Evolutionary conservation across 2,329 filamentous ascomycete genomes (phyloP), one percentile per base, ranked within the genome.

Genomic region (Neoarthrinium moseri): DNA sequence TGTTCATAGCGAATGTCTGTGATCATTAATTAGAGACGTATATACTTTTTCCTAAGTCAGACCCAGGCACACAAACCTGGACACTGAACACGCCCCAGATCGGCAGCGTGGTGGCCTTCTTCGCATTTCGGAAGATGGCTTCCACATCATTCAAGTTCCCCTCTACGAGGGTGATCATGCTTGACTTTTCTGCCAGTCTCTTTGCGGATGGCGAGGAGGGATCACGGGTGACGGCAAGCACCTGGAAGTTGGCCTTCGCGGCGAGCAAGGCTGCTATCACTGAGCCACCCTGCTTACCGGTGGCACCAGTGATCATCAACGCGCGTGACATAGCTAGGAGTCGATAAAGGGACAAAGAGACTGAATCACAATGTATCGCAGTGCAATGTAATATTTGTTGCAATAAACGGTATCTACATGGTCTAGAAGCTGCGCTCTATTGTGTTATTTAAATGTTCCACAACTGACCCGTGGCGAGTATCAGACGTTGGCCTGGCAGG

Each of bases 21-120:
- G 15, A 17, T 10, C 20, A 4, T 34, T 34, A 8, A 18, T 10
- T 11, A 6, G 35, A 38, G 15, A 8, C 8, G 12, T n/a, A n/a
- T n/a, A n/a, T n/a, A n/a, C n/a, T n/a, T n/a, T n/a, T n/a, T n/a
- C n/a, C n/a, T n/a, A n/a, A n/a, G n/a, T n/a, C n/a, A n/a, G n/a
- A n/a, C n/a, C n/a, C n/a, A n/a, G n/a, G n/a, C n/a, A 4, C 6
- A 23, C 35, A 12, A n/a, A 43, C 32, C 33, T 47, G 39, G 15
- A 47, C 45, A 21, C 45, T 47, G 24, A 42, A 47, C n/a, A 47
- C 32, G 39, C 45, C 45, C 45, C 45, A 47, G 10, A 47, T 39
- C 4, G 45, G 33, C 20, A n/a, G 21, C 11, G 35, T 23, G 6
- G 20, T 22, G 17, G 22, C 22, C n/a, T 38, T 38, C 12, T 21